These are phyloP conservation scores for Tetradesmus obliquus DNA, from an alignment of 139 green algal species.

Conservation along the genomic window DNA sequence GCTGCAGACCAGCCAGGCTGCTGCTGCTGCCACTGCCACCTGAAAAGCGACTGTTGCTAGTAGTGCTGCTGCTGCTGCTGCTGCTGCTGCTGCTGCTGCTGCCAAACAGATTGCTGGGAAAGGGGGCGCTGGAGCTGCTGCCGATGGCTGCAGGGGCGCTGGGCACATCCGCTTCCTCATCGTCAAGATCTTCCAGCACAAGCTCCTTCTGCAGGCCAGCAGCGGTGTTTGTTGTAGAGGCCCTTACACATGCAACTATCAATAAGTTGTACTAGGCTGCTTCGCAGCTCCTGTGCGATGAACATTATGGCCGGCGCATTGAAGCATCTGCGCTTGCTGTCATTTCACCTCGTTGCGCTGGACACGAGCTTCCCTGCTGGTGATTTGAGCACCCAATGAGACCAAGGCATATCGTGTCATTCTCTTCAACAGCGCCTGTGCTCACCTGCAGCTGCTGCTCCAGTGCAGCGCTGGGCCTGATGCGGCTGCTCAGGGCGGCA, in stretches of 20 bases:
- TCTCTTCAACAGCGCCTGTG: not conserved
- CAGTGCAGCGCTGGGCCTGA: not conserved
- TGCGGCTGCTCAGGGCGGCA: not conserved
- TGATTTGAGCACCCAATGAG: no score
- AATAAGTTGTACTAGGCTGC: no score
- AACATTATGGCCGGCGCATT: no score
- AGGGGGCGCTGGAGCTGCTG: slow-evolving; percentile 5
- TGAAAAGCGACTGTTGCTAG: not conserved
- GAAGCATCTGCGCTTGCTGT: no score
- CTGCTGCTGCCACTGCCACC: not conserved
- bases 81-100: not conserved
- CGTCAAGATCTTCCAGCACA: slow-evolving; percentile 26
- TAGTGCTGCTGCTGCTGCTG: not conserved
- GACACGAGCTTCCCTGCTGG: no score
- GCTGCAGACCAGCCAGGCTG: not conserved
- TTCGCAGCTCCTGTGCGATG: no score
- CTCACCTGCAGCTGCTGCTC: not conserved
- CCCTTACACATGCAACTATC: no score
- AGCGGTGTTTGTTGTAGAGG: not conserved
- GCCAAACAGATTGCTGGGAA: not conserved
- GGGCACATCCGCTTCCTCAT: not conserved
- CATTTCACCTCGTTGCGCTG: no score
- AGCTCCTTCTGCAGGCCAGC: slow-evolving; percentile 4
- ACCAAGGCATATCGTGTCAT: not conserved
- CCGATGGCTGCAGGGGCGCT: not conserved